A percentile compares a stretch with the other conserved stretches of the same genome.
These are phyloP conservation scores for Lumnitzera racemosa DNA, from an alignment of 345 rosid species.

Conservation along the genomic window DNA sequence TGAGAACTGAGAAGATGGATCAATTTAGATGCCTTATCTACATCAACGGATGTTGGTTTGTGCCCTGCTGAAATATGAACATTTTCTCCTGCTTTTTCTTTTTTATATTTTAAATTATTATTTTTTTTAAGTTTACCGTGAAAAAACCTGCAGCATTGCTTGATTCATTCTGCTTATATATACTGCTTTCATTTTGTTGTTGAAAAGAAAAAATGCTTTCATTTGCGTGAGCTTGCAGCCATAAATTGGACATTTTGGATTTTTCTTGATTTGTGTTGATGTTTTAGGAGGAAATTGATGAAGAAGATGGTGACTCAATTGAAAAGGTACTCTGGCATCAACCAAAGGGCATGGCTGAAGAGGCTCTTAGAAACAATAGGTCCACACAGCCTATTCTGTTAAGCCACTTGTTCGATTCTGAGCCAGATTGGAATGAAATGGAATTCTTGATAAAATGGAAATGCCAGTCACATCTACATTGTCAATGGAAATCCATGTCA, in stretches of 20 bases:
- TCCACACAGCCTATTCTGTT: conserved; percentile 64
- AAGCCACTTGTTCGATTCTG: conserved; percentile 68
- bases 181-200: neutral
- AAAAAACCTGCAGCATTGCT: too few species aligned
- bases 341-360: conserved; percentile 78
- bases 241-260: neutral
- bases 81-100: too few species aligned
- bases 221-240: neutral
- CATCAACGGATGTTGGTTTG: too few species aligned
- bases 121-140: too few species aligned
- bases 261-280: conserved; percentile 1
- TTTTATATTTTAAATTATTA: too few species aligned
- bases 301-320: conserved; percentile 89
- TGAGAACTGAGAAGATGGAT: too few species aligned
- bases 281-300: conserved; percentile 83
- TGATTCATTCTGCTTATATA: too few species aligned
- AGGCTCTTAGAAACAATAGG: conserved; percentile 46
- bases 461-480: conserved; percentile 98
- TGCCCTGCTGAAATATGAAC: too few species aligned
- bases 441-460: conserved; percentile 98
- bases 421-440: conserved; percentile 81
- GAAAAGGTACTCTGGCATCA: conserved; percentile 99
- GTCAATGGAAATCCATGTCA: conserved; percentile 83
- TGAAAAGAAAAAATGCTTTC: neutral
- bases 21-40: too few species aligned